phyloP scores from a whole-genome alignment of 1,284 basidiomycete species.

The Inonotus obliquus region DNA sequence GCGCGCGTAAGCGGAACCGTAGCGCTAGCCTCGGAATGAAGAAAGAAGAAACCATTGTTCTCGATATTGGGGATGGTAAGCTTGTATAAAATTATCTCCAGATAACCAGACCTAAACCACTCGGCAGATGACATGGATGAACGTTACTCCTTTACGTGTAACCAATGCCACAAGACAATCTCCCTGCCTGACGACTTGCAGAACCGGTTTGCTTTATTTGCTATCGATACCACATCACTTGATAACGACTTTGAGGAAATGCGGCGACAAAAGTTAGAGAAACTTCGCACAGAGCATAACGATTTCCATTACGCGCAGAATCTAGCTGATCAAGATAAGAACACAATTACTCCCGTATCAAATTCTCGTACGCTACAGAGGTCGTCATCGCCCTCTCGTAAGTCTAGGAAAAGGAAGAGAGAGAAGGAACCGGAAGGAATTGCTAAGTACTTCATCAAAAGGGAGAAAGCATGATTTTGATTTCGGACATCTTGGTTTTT shows the following conservation, averaged over 20 bases:
- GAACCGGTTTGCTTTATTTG: constrained; percentile 1
- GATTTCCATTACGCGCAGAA: constrained; percentile 87
- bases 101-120: neutral
- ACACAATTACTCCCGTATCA: neutral
- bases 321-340: constrained; percentile 39
- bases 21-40: constrained; percentile 1
- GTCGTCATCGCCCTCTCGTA: constrained; percentile 15
- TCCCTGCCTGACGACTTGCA: constrained; percentile 5
- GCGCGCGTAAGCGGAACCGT: constrained; percentile 23
- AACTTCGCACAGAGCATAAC: constrained; percentile 66
- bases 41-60: constrained; percentile 1
- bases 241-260: constrained; percentile 16
- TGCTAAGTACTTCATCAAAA: constrained; percentile 66
- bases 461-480: constrained; percentile 11
- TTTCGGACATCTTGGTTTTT: neutral
- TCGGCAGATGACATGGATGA: neutral
- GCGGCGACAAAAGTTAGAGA: constrained; percentile 36
- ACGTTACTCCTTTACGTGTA: constrained; percentile 20
- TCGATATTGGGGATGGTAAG: constrained; percentile 13
- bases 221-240: neutral
- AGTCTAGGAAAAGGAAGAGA: constrained; percentile 38
- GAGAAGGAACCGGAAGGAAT: constrained; percentile 53
- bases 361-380: constrained; percentile 1
- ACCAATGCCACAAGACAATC: constrained; percentile 21
- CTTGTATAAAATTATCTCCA: neutral